These are phyloP conservation scores for Russula sp. DNA, from an alignment of 768 basidiomycete species.

Conservation along the genomic window DNA sequence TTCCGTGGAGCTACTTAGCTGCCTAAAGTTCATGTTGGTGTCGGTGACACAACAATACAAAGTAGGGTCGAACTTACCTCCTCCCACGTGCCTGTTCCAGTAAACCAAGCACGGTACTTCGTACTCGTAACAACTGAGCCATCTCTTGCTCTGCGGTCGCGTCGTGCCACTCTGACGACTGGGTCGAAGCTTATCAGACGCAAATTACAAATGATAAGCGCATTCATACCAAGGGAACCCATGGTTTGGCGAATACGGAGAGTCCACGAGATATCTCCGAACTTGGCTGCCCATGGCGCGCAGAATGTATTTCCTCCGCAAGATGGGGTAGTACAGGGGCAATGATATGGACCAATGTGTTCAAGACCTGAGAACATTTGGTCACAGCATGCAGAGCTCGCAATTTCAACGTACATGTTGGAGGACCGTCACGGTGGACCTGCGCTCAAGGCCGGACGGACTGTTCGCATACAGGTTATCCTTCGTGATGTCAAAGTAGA, in stretches of 20 bases:
- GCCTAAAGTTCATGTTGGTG: conserved; percentile 35
- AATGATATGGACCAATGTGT: conserved; percentile 60
- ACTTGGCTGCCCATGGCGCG: conserved; percentile 22
- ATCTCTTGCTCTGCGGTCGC: conserved; percentile 53
- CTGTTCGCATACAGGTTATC: conserved; percentile 80
- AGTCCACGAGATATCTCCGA: conserved; percentile 27
- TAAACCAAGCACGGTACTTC: conserved; percentile 54
- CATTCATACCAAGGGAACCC: conserved; percentile 58
- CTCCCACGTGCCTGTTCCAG: conserved; percentile 72
- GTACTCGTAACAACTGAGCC: conserved; percentile 52
- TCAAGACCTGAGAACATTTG: conserved; percentile 45
- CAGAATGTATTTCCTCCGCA: conserved; percentile 76
- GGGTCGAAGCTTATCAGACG: background rate
- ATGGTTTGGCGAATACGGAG: conserved; percentile 69
- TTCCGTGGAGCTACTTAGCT: conserved; percentile 70
- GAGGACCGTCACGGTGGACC: conserved; percentile 63
- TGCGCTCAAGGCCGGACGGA: conserved; percentile 45
- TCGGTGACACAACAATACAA: background rate
- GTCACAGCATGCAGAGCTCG: background rate
- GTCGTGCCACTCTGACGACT: conserved; percentile 64
- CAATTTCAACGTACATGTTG: conserved; percentile 52
- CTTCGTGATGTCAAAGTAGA: conserved; percentile 91
- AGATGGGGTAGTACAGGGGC: conserved; percentile 89
- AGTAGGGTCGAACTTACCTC: conserved; percentile 47
- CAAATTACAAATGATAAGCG: background rate